Percentiles rank a stretch among this genome's conserved stretches.
phyloP scores from a whole-genome alignment of 2,329 filamentous ascomycete genomes.

The Amylocarpus encephaloides region DNA sequence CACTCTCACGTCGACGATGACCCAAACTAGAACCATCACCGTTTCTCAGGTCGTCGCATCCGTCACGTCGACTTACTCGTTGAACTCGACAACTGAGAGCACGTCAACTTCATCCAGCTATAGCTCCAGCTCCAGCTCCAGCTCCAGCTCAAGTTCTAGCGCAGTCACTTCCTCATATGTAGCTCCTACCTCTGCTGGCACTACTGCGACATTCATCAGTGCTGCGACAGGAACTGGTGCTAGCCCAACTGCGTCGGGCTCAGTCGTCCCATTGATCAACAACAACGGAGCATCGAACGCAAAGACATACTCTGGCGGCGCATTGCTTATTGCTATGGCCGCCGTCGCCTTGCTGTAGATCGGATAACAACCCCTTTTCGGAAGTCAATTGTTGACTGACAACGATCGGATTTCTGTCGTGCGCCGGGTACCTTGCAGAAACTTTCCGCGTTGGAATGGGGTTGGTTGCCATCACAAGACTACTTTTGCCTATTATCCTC shows the following conservation, averaged over 20 bases:
- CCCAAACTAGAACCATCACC: constrained; percentile 46
- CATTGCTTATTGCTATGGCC: constrained; percentile 46
- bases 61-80: constrained; percentile 33
- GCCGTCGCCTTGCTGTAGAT: constrained; percentile 46
- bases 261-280: constrained; percentile 34
- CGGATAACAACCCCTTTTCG: background rate
- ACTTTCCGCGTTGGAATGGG: constrained; percentile 8
- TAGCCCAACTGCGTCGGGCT: constrained; percentile 21
- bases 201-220: background rate
- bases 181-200: background rate
- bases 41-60: constrained; percentile 39
- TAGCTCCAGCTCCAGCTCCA: constrained; percentile 24
- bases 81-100: constrained; percentile 28
- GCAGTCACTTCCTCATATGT: background rate
- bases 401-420: background rate
- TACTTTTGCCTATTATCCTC: background rate
- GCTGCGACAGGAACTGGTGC: constrained; percentile 19
- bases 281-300: constrained; percentile 39
- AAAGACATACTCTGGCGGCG: constrained; percentile 40
- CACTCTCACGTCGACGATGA: constrained; percentile 41
- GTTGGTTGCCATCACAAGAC: background rate
- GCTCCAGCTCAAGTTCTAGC: background rate
- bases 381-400: background rate
- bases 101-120: constrained; percentile 27
- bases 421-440: constrained; percentile 11